Percentiles rank a stretch among this genome's conserved stretches.
Conservation (phyloP, 768 basidiomycete genomes). For the Tulasnella sp. region DNA sequence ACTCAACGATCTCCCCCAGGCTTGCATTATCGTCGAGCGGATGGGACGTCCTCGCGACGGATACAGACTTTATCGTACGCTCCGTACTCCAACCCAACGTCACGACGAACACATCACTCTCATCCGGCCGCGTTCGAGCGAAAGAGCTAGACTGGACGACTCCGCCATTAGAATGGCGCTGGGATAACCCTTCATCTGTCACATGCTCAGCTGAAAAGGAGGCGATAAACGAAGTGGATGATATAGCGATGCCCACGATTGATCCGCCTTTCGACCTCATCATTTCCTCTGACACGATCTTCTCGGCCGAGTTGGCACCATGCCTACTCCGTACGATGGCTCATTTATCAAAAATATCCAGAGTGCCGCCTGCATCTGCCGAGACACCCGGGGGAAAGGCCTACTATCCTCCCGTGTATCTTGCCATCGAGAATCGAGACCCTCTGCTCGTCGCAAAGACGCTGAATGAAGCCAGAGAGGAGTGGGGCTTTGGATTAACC, state of each 20-base stretch:
- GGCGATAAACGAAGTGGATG: background rate
- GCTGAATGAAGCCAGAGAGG: constrained; percentile 40
- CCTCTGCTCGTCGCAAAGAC: constrained; percentile 47
- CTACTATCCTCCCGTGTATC: constrained; percentile 38
- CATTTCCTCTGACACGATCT: constrained; percentile 73
- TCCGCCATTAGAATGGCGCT: constrained; percentile 42
- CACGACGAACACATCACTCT: constrained; percentile 33
- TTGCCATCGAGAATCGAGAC: constrained; percentile 71
- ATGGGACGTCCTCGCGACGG: constrained; percentile 68
- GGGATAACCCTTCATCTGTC: constrained; percentile 34
- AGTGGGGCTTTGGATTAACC: constrained; percentile 46
- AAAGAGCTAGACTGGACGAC: constrained; percentile 62
- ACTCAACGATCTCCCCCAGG: constrained; percentile 27
- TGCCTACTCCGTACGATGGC: constrained; percentile 62
- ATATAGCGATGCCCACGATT: constrained; percentile 11
- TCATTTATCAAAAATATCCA: constrained; percentile 31
- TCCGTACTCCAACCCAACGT: constrained; percentile 56
- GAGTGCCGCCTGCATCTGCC: too few species aligned
- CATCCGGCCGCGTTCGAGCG: constrained; percentile 32
- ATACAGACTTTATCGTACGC: constrained; percentile 49
- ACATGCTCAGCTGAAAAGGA: constrained; percentile 17
- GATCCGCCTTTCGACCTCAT: constrained; percentile 62
- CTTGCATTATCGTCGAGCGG: constrained; percentile 56
- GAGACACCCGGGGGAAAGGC: background rate
- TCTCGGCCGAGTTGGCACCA: constrained; percentile 43